Evolutionary conservation across 371 early-diverging fungal genomes (phyloP), one percentile per base, ranked within the genome.

Genomic region (Actinomucor elegans): DNA sequence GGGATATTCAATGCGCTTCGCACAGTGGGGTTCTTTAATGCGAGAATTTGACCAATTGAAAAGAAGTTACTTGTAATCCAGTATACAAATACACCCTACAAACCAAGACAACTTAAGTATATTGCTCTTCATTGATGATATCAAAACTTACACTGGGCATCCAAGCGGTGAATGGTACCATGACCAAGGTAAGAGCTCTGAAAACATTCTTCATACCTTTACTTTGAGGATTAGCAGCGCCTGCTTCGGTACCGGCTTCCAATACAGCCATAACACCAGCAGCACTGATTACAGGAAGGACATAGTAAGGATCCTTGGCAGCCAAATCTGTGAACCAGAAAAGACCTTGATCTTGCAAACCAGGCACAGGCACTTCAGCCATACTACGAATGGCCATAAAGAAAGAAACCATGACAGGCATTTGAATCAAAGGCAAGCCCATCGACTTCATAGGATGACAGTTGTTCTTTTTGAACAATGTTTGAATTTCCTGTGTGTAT

Each of bases 391-490:
- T 62, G 2, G 91, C 96, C 62, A 94, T 72, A 61, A 96, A 98
- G 77, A 95, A 90, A 5, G 85, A 81, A 53, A 98, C 76, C 83
- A 94, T 89, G 31, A 96, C 79, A n/a, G 96, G 96, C 32, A 86
- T 80, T 61, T 93, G 92, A 9, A 87, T 54, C 28, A 93, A 43
- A 5, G 87, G 82, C 38, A 85, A 62, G 52, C 83, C 72, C 57
- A 92, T 54, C 0, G 81, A 81, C 55, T 81, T 81, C 64, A 85
- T 61, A 1, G 90, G 86, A 55, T 81, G 82, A 38, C 87, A 75
- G 4, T 81, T 76, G 49, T 84, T 73, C 55, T 75, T 77, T 57
- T 84, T 85, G 64, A 85, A 92, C 17, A 92, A 48, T 8, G 64
- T 59, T 43, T 73, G 71, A 36, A 89, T 58, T 55, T 92, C 81